Evolutionary conservation across 1,139 yeast species (phyloP), one percentile per base, ranked within the genome.

Genomic region (Martiniozyma asiatica): DNA sequence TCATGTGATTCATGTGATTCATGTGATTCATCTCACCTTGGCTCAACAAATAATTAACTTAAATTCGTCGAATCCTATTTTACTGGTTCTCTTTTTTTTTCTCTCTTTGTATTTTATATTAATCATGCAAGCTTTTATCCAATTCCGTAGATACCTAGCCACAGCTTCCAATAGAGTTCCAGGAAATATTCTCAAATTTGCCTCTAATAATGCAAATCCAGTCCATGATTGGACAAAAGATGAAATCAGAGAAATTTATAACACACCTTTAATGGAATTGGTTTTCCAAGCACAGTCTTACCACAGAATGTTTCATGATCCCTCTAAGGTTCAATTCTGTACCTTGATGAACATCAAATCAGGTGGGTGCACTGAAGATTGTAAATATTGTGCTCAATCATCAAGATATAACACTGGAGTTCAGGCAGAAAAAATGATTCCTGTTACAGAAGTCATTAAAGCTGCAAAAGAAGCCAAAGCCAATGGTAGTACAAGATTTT

Each of bases 281-380:
- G 63, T 73, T 5, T 66, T 62, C 48, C 59, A 63, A 27, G 74
- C 89, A 0, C 84, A 76, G 42, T 40, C 68, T 6, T 78, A 76
- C 36, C 89, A 79, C 48, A 58, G 85, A 28, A 62, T 59, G 36
- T 68, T 63, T 53, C 85, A 79, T 47, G 69, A 78, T 42, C 84
- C 87, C 1, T 47, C 61, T 1, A 75, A 77, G 47, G 75, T 79
- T 17, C 93, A 79, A 50, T 60, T 79, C 29, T 79, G 93, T 52
- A 77, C 89, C 2, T 60, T 79, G 36, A 63, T 78, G 55, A 74
- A 74, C 35, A 77, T 79, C 48, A 79, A 79, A 45, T 68, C 80
- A 1, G 92, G 92, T 29, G 92, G 92, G 1, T 79, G 92, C 46
- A 63, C 82, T 2, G 92, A 79, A 45, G 87, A 79, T 47, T 79